Evolutionary conservation across 2,329 filamentous ascomycete genomes (phyloP), one percentile per base, ranked within the genome.

Genomic region (Diaporthe ampelina): DNA sequence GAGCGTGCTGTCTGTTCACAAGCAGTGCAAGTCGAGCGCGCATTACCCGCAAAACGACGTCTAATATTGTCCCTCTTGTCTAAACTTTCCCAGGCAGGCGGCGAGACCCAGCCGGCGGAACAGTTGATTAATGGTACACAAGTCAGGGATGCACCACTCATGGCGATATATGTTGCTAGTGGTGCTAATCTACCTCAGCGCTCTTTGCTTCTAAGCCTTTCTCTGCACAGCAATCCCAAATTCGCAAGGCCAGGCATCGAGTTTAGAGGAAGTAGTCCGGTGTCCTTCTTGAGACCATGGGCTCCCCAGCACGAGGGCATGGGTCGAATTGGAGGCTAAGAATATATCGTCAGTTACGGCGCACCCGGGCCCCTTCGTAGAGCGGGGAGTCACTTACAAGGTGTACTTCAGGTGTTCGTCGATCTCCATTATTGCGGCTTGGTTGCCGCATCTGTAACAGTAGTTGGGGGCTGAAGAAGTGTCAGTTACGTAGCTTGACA

Each of bases 381-480:
- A 9, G 32, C 19, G n/a, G 17, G 56, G 32, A n/a, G 43, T 10
- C 59, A 92, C 95, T 85, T 90, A 98, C 96, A 99, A 98, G 81
- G 97, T 98, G 86, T 98, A 99, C 89, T 99, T 98, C 83, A 99
- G 88, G 84, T 98, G 95, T 87, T 99, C 97, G 79, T 98, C 97
- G 84, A 99, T 99, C 86, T 98, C 97, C 97, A 99, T 99, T 84
- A 99, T 98, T n/a, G 97, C 97, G 73, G 97, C 97, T 86, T 98
- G 97, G 86, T 99, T 99, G 82, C 97, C 97, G 83, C 97, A 99
- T 84, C 97, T 92, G 89, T 99, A 98, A 88, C 96, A 99, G 89
- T 99, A 99, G 85, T 96, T 96, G 77, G 94, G 94, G 71, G 94
- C 94, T 92, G 40, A 29, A 13, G 77, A 76, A 70, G 54, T 32